Evolutionary conservation across 2,329 filamentous ascomycete species (phyloP), one percentile per base, ranked within the genome.

Genomic region (Arthrobotrys entomopaga): DNA sequence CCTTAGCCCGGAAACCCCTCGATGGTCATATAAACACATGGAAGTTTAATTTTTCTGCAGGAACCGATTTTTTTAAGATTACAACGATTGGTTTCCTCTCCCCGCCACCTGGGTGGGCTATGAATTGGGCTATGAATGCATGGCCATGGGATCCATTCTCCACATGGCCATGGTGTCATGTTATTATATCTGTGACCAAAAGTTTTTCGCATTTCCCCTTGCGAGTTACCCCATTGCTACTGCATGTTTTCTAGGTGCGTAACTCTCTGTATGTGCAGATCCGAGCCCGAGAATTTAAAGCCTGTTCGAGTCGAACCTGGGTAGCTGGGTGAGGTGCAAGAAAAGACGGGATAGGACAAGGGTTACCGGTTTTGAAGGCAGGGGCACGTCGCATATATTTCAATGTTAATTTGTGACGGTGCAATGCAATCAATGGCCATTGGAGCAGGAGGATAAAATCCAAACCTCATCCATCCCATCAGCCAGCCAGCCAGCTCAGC

Each of bases 311-410:
- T 56, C 54, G 54, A 60, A 56, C 60, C 60, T 69, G 65, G 65
- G 65, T 70, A 56, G 65, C 56, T 70, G 61, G 16, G 65, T 69
- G 65, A 69, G 65, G 65, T 69, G 65, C 60, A 54, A 16, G 65
- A 61, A 69, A 69, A 61, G 20, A 38, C 49, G 48, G 65, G 24
- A 59, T 48, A 60, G 10, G 46, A 60, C 56, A 48, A 34, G 64
- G 50, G 42, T 19, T n/a, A n/a, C n/a, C n/a, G n/a, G 29, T 34
- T 34, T 34, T 34, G 10, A 34, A 34, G 29, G 29, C 29, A 56
- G 65, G 65, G 65, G 26, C 40, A 15, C n/a, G n/a, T n/a, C n/a
- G n/a, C n/a, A n/a, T 57, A 43, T 34, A 11, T 11, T 19, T 53
- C 15, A 15, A 34, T 53, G 46, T 53, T 53, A 53, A 53, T 19